Base-by-base conservation (phyloP, 73 alveolate species). In the Stentor coeruleus region DNA sequence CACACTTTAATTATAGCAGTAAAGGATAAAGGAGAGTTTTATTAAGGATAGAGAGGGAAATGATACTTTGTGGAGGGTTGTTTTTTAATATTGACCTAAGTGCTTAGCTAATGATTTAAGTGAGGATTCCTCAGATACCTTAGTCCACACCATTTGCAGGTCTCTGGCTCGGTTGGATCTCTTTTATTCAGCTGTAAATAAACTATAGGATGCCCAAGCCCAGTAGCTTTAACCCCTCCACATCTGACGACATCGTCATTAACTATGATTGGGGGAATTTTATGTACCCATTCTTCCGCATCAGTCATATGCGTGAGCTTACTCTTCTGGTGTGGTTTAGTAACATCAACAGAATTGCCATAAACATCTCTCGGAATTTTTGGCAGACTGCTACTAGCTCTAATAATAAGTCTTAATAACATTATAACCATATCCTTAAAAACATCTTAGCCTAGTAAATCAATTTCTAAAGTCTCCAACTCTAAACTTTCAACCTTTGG, bases 91-190 rank as follows among this genome's bases (percentile, higher is more conserved):
- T n/a, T n/a, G n/a, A n/a, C n/a, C n/a, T n/a, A n/a, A n/a, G n/a
- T n/a, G n/a, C n/a, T n/a, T n/a, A n/a, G n/a, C 39, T 83, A 84
- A 73, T 87, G 90, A 58, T 66, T 75, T 55, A 39, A 83, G 76
- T 84, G 87, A 3, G 81, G 83, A 35, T 87, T 87, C 38, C 74
- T 83, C 36, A 59, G 84, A 87, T 87, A 87, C 40, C 83, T 74
- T 60, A 87, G 80, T 20, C 93, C 93, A 59, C 93, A 87, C 49
- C 85, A 87, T 84, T 87, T 87, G 85, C 93, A 87, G 3, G 59
- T 77, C 42, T 84, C 75, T 39, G 89, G 88, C 36, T 79, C 74
- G 26, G 84, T 84, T 20, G 74, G 91, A 39, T 86, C 80, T 77
- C 91, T 87, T 36, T 88, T 87, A 80, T 87, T 86, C 39, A 85